Percentiles rank a stretch among this genome's conserved stretches.
Conservation (phyloP, 2,329 filamentous ascomycete genomes). For the Thielaviopsis ethacetica region DNA sequence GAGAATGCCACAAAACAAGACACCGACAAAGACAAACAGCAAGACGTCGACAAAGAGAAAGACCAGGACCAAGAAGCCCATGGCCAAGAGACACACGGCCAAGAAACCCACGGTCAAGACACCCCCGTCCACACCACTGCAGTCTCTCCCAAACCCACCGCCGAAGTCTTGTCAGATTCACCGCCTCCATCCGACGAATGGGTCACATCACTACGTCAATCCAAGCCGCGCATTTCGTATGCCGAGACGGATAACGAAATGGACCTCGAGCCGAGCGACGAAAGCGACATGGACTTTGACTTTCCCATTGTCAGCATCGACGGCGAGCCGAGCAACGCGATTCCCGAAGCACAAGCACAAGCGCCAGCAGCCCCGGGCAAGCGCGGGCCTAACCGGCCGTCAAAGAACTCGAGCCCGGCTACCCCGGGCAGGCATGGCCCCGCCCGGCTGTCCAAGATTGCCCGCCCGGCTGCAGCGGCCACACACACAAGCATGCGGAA, state of each 20-base stretch:
- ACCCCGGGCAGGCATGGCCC: neutral
- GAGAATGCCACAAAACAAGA: neutral
- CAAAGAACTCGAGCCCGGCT: neutral
- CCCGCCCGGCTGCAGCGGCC: too few relatives aligned
- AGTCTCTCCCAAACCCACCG: too few relatives aligned
- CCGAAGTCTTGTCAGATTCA: too few relatives aligned
- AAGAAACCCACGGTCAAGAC: too few relatives aligned
- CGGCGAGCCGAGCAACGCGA: neutral
- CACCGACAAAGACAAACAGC: neutral
- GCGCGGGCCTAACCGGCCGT: too few relatives aligned
- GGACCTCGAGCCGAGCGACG: too few relatives aligned
- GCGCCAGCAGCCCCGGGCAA: neutral
- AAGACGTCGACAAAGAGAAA: neutral
- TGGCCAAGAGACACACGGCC: too few relatives aligned
- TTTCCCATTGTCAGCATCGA: constrained; percentile 11
- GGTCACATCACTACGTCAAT: constrained; percentile 3
- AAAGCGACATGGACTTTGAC: constrained; percentile 14
- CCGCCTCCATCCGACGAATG: neutral
- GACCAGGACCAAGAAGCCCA: too few relatives aligned
- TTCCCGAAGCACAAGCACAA: too few relatives aligned
- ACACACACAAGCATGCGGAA: too few relatives aligned
- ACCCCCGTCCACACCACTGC: too few relatives aligned
- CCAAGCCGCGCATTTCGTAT: constrained; percentile 15
- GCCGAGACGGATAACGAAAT: constrained; percentile 16
- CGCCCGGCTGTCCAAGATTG: neutral